Percentiles rank a stretch among this genome's conserved stretches.
phyloP scores from a whole-genome alignment of 148 eudicot genomes.

The Euryodendron excelsum region DNA sequence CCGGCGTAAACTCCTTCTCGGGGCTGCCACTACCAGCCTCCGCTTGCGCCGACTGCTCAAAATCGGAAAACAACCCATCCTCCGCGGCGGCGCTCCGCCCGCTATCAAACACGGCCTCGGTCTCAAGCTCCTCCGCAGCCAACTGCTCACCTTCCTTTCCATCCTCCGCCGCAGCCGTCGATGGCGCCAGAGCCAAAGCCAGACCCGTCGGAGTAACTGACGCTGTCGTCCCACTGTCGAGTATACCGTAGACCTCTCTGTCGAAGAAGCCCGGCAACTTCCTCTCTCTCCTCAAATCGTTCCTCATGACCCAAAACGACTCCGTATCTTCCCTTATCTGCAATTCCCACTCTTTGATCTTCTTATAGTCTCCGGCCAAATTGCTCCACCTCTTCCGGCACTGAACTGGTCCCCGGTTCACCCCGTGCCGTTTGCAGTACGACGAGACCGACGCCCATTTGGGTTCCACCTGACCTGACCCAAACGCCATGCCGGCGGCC shows the following conservation, averaged over 20 bases:
- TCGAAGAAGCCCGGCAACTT: conserved; percentile 90
- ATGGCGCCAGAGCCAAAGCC: conserved; percentile 19
- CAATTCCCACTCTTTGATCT: conserved; percentile 89
- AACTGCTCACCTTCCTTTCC: neutral
- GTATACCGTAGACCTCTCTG: conserved; percentile 73
- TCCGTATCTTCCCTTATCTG: conserved; percentile 45
- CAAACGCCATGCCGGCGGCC: conserved; percentile 24
- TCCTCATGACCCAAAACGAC: conserved; percentile 90
- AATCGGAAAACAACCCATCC: conserved; percentile 75
- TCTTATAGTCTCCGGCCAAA: conserved; percentile 82
- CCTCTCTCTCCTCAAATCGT: conserved; percentile 75
- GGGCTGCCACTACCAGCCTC: conserved; percentile 19
- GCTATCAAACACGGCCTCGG: conserved; percentile 60
- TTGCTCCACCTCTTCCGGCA: conserved; percentile 95
- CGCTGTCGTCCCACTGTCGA: conserved; percentile 30
- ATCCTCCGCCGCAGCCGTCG: conserved; percentile 7
- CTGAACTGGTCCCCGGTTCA: conserved; percentile 88
- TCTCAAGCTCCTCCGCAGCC: conserved; percentile 20
- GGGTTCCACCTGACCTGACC: conserved; percentile 51
- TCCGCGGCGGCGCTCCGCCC: conserved; percentile 56
- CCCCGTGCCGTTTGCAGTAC: conserved; percentile 81
- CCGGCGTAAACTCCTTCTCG: neutral
- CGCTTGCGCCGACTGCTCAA: conserved; percentile 37
- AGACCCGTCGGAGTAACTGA: neutral
- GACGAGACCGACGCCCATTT: conserved; percentile 86